Percentiles rank a stretch among this genome's conserved stretches.
These are phyloP conservation scores for Botryotinia convoluta DNA, from an alignment of 2,329 filamentous ascomycete species.

Conservation along the genomic window DNA sequence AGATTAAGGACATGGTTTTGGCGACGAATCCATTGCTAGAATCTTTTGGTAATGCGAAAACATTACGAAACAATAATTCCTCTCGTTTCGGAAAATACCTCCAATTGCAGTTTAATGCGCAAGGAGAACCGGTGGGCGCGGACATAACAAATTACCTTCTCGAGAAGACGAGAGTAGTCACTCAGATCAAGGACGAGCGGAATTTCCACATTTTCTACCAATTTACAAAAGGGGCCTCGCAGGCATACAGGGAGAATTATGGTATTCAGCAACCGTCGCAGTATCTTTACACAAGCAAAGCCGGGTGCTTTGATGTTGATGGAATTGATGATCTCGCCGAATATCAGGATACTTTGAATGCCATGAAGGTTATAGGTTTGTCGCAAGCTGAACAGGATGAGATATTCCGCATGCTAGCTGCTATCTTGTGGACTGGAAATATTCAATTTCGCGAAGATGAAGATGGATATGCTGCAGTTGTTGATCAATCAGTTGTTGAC, in stretches of 20 bases:
- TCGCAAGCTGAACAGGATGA: slow-evolving; percentile 86
- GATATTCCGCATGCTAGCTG: slow-evolving; percentile 92
- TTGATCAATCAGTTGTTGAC: slow-evolving; percentile 86
- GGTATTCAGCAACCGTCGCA: slow-evolving; percentile 89
- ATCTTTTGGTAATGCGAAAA: slow-evolving; percentile 98
- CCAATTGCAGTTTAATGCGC: slow-evolving; percentile 90
- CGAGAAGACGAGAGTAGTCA: slow-evolving; percentile 92
- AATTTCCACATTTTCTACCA: slow-evolving; percentile 99
- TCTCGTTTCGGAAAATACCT: slow-evolving; percentile 98
- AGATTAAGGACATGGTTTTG: slow-evolving; percentile 99
- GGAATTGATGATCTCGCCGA: slow-evolving; percentile 91
- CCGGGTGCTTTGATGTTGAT: slow-evolving; percentile 90
- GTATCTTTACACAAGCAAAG: slow-evolving; percentile 89
- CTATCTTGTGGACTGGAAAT: slow-evolving; percentile 92
- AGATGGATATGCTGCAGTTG: slow-evolving; percentile 79
- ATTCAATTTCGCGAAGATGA: slow-evolving; percentile 89
- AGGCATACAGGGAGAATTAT: slow-evolving; percentile 80
- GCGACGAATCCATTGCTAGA: slow-evolving; percentile 96
- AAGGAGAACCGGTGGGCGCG: slow-evolving; percentile 90
- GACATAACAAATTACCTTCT: slow-evolving; percentile 98
- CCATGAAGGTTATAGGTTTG: slow-evolving; percentile 93
- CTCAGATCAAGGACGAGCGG: slow-evolving; percentile 90
- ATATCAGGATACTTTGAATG: slow-evolving; percentile 84
- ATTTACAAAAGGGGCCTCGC: slow-evolving; percentile 91
- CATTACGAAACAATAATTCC: slow-evolving; percentile 96